Base-by-base conservation (phyloP, 192 early-diverging fungal genomes). In the Coemansia sp. region DNA sequence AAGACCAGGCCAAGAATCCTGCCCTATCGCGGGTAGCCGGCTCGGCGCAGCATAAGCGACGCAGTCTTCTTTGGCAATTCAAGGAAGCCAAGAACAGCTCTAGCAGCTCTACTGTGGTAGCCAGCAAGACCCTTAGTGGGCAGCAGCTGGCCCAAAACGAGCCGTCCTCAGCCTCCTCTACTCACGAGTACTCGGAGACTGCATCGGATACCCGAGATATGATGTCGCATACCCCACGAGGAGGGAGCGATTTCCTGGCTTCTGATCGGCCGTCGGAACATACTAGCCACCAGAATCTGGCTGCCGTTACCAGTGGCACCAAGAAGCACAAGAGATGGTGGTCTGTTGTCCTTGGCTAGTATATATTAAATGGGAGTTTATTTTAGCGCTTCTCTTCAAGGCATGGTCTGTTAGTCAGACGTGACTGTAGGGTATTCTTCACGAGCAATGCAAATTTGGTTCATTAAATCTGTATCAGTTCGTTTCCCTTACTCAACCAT, bases 31-130 rank as follows among this genome's bases (percentile, higher is more conserved):
- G 72, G 0, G 54, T 65, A 2, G 60, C 57, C n/a, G 42, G 27
- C 2, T 27, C 53, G 8, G 53, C 40, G 2, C 65, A 63, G 40
- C 29, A 65, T 4, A 78, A 78, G 54, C 64, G 75, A 0, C 64
- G 69, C 30, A 78, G 75, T 34, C 42, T 78, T 23, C 55, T 78
- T 38, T 59, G 69, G 54, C 74, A 77, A 41, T 50, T 75, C 30
- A 75, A 66, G n/a, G 27, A 66, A 22, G 20, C 54, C 14, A 65
- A 62, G 55, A 40, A 33, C 28, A 41, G 29, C n/a, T 9, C 28
- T 42, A n/a, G n/a, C n/a, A n/a, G n/a, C n/a, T 34, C 44, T 57
- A 2, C 5, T 20, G 11, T 22, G 6, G 11, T 11, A 0, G n/a
- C 27, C 42, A 14, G 47, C 36, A 57, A 65, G 25, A 36, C 25